These are phyloP conservation scores for Alternaria hordeiaustralica DNA, from an alignment of 2,329 filamentous ascomycete species.

Conservation along the genomic window DNA sequence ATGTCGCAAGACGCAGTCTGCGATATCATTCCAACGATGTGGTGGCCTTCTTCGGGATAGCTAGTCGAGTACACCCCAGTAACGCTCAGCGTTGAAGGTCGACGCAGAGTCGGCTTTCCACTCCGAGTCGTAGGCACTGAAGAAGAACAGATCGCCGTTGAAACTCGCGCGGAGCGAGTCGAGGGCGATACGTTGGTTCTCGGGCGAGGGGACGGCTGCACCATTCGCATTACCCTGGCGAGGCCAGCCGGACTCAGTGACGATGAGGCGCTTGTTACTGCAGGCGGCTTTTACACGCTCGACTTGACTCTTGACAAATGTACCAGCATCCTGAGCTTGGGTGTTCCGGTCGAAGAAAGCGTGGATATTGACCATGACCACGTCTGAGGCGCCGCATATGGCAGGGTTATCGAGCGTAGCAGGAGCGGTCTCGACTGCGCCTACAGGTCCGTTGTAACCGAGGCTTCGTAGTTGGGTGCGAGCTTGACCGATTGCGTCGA, in stretches of 20 bases:
- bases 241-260: conserved; percentile 89
- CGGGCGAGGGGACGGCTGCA: conserved; percentile 69
- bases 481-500: conserved; percentile 64
- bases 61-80: conserved; percentile 65
- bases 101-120: conserved; percentile 73
- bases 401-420: conserved; percentile 70
- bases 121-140: conserved; percentile 78
- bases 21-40: neutral
- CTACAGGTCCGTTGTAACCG: conserved; percentile 76
- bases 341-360: conserved; percentile 78
- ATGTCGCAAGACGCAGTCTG: conserved; percentile 3
- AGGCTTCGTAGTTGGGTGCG: conserved; percentile 63
- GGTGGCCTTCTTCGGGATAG: neutral
- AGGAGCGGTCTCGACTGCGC: conserved; percentile 80
- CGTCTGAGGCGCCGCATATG: conserved; percentile 76
- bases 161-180: conserved; percentile 69
- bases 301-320: conserved; percentile 68
- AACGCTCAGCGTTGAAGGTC: conserved; percentile 76
- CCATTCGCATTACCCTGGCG: conserved; percentile 70
- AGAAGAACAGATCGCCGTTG: conserved; percentile 68
- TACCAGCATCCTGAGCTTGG: conserved; percentile 66
- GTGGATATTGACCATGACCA: conserved; percentile 82
- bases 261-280: conserved; percentile 66
- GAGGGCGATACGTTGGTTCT: conserved; percentile 72
- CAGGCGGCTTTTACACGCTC: conserved; percentile 57